Evolutionary conservation across 1,139 yeast genomes (phyloP).

Genomic region (Protomyces arabidopsidicola): DNA sequence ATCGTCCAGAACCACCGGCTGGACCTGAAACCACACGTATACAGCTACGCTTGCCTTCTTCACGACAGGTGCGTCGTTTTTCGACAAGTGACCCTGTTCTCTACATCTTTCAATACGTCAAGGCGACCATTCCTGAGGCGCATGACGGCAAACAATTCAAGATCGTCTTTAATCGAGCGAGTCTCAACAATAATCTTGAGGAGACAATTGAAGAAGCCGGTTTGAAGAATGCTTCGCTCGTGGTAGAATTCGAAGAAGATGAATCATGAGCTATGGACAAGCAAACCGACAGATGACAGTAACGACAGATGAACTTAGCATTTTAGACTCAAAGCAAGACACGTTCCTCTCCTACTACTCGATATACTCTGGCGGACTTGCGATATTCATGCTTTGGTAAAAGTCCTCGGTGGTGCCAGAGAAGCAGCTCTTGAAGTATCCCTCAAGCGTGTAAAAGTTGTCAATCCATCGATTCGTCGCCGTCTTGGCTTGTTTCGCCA

Average conservation of each 20-base stretch:
- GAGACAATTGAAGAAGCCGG: conserved; percentile 68
- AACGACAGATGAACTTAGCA: not conserved
- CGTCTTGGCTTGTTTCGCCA: not conserved
- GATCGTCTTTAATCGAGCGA: conserved; percentile 59
- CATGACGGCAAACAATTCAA: conserved; percentile 51
- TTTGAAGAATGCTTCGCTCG: conserved; percentile 71
- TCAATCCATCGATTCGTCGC: not conserved
- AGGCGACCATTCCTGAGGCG: conserved; percentile 49
- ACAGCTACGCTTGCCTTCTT: conserved; percentile 73
- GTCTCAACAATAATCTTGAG: conserved; percentile 57
- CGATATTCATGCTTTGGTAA: not conserved
- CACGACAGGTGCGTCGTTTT: conserved; percentile 76
- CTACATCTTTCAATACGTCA: conserved; percentile 56
- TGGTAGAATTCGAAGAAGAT: conserved; percentile 79
- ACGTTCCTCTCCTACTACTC: not conserved
- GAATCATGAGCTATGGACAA: conserved; percentile 89
- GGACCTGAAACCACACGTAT: conserved; percentile 67
- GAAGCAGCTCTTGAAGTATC: not conserved
- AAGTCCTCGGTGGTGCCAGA: not conserved
- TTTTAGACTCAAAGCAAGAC: too few relatives aligned
- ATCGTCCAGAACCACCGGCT: conserved; percentile 58
- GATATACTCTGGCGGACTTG: not conserved
- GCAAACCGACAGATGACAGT: not conserved
- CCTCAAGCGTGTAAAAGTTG: not conserved
- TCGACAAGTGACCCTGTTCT: conserved; percentile 53